Evolutionary conservation across 2,329 filamentous ascomycete genomes (phyloP), one percentile per base, ranked within the genome.

Genomic region (Diplodia corticola): DNA sequence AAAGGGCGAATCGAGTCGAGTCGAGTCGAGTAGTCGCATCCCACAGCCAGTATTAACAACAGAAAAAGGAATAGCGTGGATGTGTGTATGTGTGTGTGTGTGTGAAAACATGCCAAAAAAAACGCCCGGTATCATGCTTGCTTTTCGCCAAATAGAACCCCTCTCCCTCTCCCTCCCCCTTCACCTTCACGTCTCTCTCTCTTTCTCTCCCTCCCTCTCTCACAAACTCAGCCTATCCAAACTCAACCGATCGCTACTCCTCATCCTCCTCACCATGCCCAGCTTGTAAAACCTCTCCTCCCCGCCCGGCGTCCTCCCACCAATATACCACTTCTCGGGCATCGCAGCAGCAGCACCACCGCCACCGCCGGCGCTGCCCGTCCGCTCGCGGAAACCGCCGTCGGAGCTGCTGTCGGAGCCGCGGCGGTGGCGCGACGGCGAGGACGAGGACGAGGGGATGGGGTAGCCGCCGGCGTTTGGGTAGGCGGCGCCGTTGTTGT

Each of bases 281-380:
- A 93, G 80, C 80, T 92, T 92, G 77, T 93, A 93, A 79, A 92
- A 93, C 73, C 86, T 86, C 75, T 93, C 91, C 73, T 93, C 91
- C n/a, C 91, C 91, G 1, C 80, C 84, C 1, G 90, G 89, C 30
- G 90, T 93, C 73, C 89, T 81, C 6, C 91, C 91, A 24, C 91
- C 91, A 64, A 93, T 91, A 73, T 93, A 93, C 89, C 90, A 92
- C 79, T 91, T 92, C 70, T 93, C 89, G 57, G 88, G 77, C 40
- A 88, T 89, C 68, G 30, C 28, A n/a, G n/a, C n/a, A n/a, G n/a
- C n/a, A n/a, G 93, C 90, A 61, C 89, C 82, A 75, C 92, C 93
- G 1, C 90, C 90, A 6, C 22, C 50, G 69, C 63, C 55, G 4
- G 48, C 33, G 24, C 49, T 51, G 57, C 55, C 51, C 15, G 57